Evolutionary conservation across 768 basidiomycete genomes (phyloP).

Genomic region (Hebeloma cylindrosporum): DNA sequence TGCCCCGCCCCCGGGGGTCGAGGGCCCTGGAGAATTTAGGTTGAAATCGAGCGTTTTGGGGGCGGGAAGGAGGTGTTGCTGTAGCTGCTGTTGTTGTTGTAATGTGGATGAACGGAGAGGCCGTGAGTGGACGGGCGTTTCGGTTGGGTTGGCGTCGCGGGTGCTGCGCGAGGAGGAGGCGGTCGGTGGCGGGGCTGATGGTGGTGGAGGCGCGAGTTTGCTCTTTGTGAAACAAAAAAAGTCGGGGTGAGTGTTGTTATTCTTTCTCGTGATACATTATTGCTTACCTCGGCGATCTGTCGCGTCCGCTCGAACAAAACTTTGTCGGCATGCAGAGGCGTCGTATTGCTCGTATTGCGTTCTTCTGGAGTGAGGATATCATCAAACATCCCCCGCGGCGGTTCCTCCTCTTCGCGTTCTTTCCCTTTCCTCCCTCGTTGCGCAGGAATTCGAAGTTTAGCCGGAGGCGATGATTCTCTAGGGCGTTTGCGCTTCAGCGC

Average conservation of each 20-base stretch:
- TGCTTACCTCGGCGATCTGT: constrained; percentile 68
- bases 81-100: too few relatives aligned
- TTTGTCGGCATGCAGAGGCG: constrained; percentile 60
- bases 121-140: constrained; percentile 53
- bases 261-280: too few relatives aligned
- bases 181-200: constrained; percentile 30
- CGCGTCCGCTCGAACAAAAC: constrained; percentile 72
- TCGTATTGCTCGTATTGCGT: constrained; percentile 71
- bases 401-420: constrained; percentile 63
- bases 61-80: constrained; percentile 30
- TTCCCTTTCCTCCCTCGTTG: constrained; percentile 64
- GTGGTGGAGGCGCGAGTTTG: constrained; percentile 47
- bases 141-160: constrained; percentile 23
- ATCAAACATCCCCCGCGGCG: constrained; percentile 71
- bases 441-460: constrained; percentile 48
- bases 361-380: constrained; percentile 71
- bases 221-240: constrained; percentile 32
- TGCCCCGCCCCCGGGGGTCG: constrained; percentile 42
- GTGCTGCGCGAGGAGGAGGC: constrained; percentile 18
- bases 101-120: constrained; percentile 61
- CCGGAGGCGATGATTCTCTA: constrained; percentile 35
- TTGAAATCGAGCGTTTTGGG: constrained; percentile 29
- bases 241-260: constrained; percentile 9
- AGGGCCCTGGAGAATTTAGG: constrained; percentile 43
- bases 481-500: constrained; percentile 48